Base-by-base conservation (phyloP, 2,329 filamentous ascomycete species). In the Aureobasidium sp. region DNA sequence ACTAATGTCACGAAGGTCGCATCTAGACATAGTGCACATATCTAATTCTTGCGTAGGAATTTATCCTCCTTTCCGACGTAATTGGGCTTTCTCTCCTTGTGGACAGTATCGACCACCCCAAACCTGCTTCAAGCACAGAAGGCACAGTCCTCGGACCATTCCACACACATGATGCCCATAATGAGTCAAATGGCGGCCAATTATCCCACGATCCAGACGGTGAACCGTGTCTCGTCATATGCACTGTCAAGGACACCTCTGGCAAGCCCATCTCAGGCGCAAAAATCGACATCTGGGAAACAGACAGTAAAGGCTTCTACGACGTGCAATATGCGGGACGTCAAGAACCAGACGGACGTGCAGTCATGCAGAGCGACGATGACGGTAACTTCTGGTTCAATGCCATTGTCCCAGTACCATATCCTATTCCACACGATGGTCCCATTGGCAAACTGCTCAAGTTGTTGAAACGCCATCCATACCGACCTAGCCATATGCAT, bases 261-360 rank as follows among this genome's bases (percentile, higher is more conserved):
- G 88, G 88, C 0, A 78, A 77, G 1, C 86, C 89, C 0, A 78
- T 94, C 34, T 64, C 76, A 1, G 84, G 78, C 50, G 88, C 86
- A 34, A 89, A 86, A 70, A 82, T 93, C 64, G 89, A 94, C 72
- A 86, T 94, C 66, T 94, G 90, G 90, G 89, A 93, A 76, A 91
- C 89, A 9, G 90, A 93, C 71, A 86, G 83, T 63, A 83, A 84
- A n/a, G 90, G 90, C 10, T 84, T 86, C 69, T 94, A 94, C 71
- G 90, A 94, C 70, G 89, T 93, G 63, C 89, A 94, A 74, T 86
- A 91, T 71, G 77, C 83, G 0, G 82, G 83, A 45, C 78, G 86
- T 3, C 73, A 80, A 8, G 80, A 78, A 1, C 87, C 89, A 0
- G 88, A 90, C 75, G 89, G 90, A 50, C 79, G 90, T 44, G 89